phyloP scores from a whole-genome alignment of 805 yeast species.

The Diddensiella transvaalensis region DNA sequence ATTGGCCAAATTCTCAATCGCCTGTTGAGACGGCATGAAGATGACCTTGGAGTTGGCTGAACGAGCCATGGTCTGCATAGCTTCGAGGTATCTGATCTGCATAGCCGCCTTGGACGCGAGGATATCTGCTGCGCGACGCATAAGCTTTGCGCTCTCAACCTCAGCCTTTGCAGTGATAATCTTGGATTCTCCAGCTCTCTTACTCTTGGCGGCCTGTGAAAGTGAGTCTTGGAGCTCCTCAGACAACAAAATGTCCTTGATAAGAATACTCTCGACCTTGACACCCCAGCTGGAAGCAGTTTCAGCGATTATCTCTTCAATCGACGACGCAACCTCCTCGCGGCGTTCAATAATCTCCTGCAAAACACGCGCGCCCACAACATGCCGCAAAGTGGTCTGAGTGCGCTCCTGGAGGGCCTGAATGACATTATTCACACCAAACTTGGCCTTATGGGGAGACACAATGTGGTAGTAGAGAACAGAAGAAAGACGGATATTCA shows the following conservation, averaged over 20 bases:
- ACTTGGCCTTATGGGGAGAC: conserved; percentile 64
- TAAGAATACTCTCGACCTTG: conserved; percentile 59
- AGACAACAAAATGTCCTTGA: conserved; percentile 61
- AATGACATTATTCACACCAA: conserved; percentile 51
- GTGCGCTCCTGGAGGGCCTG: conserved; percentile 62
- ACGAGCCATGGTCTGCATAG: conserved; percentile 71
- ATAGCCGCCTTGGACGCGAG: conserved; percentile 70
- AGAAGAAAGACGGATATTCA: conserved; percentile 56
- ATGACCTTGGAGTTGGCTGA: conserved; percentile 62
- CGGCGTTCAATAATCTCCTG: conserved; percentile 73
- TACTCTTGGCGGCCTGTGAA: conserved; percentile 72
- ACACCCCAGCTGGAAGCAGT: conserved; percentile 73
- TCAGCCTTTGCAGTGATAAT: conserved; percentile 72
- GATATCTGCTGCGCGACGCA: conserved; percentile 77
- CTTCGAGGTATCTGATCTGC: conserved; percentile 75
- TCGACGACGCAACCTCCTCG: conserved; percentile 65
- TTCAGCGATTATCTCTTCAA: conserved; percentile 55
- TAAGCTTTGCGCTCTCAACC: conserved; percentile 68
- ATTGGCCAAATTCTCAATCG: conserved; percentile 34
- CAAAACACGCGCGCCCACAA: conserved; percentile 58
- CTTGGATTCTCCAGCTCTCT: conserved; percentile 72
- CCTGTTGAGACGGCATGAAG: conserved; percentile 59
- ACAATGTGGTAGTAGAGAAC: conserved; percentile 64
- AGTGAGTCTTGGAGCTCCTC: conserved; percentile 54
- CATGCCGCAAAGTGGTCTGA: conserved; percentile 70